phyloP scores from a whole-genome alignment of 2,329 filamentous ascomycete species.

The Pseudogymnoascus sp. region DNA sequence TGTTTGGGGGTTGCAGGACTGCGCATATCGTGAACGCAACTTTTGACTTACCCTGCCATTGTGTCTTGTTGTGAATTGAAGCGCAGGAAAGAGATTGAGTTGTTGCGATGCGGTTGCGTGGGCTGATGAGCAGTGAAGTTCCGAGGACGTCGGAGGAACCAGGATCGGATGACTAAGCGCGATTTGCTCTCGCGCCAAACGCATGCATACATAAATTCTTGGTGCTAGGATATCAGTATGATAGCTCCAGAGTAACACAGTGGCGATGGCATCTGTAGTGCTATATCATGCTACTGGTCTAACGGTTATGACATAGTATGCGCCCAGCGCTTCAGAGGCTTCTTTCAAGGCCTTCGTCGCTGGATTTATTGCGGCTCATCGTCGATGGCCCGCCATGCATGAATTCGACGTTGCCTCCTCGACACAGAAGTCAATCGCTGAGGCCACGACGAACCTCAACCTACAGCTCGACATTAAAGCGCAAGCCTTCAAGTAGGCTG shows the following conservation, averaged over 20 bases:
- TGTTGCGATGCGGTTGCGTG: constrained; percentile 11
- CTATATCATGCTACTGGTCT: constrained; percentile 10
- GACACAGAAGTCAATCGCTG: neutral
- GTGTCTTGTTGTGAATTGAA: constrained; percentile 18
- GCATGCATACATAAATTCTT: constrained; percentile 3
- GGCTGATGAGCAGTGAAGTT: constrained; percentile 11
- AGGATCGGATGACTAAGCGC: constrained; percentile 3
- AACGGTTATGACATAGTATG: constrained; percentile 18
- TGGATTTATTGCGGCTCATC: constrained; percentile 20
- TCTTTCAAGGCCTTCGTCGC: constrained; percentile 24
- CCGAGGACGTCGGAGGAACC: constrained; percentile 1
- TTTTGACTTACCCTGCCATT: constrained; percentile 28
- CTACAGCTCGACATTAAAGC: neutral
- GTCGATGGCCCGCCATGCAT: constrained; percentile 3
- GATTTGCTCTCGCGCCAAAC: neutral
- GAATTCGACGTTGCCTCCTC: constrained; percentile 6
- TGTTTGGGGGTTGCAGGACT: too few species aligned
- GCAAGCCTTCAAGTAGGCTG: neutral
- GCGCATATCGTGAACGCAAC: neutral
- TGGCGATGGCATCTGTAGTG: constrained; percentile 3
- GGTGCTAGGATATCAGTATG: neutral
- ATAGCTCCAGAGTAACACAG: neutral
- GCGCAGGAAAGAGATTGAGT: constrained; percentile 10
- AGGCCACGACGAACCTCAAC: constrained; percentile 1
- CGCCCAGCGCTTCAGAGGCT: constrained; percentile 25